Conservation (phyloP, 1,284 basidiomycete species). For the Phlebopus sp. region DNA sequence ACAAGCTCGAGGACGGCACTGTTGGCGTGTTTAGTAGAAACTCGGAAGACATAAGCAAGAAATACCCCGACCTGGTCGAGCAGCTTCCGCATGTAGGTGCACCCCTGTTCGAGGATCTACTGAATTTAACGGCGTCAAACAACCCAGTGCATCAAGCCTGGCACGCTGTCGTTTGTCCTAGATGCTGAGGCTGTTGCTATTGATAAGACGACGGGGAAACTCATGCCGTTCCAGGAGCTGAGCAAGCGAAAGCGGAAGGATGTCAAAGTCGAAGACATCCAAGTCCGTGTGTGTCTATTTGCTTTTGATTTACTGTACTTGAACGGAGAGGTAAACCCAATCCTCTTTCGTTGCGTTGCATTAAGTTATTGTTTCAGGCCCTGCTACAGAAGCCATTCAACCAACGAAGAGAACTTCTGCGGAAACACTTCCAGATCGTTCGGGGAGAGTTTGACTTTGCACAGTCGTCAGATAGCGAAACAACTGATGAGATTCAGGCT, state of each 20-base stretch:
- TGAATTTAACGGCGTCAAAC: slow-evolving; percentile 6
- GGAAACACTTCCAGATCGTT: slow-evolving; percentile 79
- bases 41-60: slow-evolving; percentile 99
- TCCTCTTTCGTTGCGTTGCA: background rate
- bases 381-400: slow-evolving; percentile 62
- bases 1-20: slow-evolving; percentile 75
- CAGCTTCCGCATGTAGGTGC: slow-evolving; percentile 79
- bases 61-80: slow-evolving; percentile 96
- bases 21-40: slow-evolving; percentile 94
- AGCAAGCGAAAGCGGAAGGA: slow-evolving; percentile 96
- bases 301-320: slow-evolving; percentile 94
- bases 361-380: slow-evolving; percentile 42
- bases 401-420: slow-evolving; percentile 78
- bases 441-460: slow-evolving; percentile 93
- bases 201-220: slow-evolving; percentile 77
- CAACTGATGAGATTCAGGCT: slow-evolving; percentile 89
- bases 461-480: slow-evolving; percentile 85
- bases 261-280: slow-evolving; percentile 94
- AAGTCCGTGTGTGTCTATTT: slow-evolving; percentile 93
- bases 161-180: slow-evolving; percentile 85
- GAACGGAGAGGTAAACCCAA: slow-evolving; percentile 80
- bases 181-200: slow-evolving; percentile 98
- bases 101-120: background rate
- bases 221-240: slow-evolving; percentile 98
- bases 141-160: slow-evolving; percentile 77